phyloP scores from a whole-genome alignment of 2,329 filamentous ascomycete species.

The Geosmithia putterillii region DNA sequence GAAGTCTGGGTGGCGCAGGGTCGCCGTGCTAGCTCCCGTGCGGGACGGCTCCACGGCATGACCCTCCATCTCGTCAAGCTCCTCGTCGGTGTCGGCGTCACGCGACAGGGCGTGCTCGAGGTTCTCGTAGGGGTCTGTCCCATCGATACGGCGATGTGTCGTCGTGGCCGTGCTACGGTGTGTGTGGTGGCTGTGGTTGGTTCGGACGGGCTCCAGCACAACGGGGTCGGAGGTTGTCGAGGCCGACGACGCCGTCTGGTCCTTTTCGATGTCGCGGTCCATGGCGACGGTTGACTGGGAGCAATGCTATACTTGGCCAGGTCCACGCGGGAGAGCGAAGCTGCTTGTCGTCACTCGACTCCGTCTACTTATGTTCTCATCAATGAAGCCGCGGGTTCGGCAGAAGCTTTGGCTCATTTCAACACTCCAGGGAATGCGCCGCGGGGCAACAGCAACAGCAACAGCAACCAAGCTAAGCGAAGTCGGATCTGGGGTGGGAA shows the following conservation, averaged over 20 bases:
- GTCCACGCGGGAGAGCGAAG: not conserved
- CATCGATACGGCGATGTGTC: slow-evolving; percentile 5
- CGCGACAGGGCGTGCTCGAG: slow-evolving; percentile 25
- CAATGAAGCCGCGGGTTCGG: not conserved
- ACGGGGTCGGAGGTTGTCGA: not conserved
- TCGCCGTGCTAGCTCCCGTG: slow-evolving; percentile 25
- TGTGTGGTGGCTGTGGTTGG: slow-evolving; percentile 9
- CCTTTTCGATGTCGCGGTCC: not conserved
- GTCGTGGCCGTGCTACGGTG: slow-evolving; percentile 7
- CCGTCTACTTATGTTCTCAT: too few relatives aligned
- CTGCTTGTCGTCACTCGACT: not conserved
- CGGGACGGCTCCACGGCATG: slow-evolving; percentile 10
- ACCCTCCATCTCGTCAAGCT: slow-evolving; percentile 21
- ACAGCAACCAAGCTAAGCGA: too few relatives aligned
- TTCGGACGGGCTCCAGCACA: slow-evolving; percentile 2
- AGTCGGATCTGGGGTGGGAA: too few relatives aligned
- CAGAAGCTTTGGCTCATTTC: not conserved
- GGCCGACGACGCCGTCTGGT: not conserved
- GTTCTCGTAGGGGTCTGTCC: slow-evolving; percentile 17
- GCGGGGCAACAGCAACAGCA: too few relatives aligned
- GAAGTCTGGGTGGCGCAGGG: slow-evolving; percentile 42
- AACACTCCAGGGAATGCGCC: not conserved
- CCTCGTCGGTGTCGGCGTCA: slow-evolving; percentile 20
- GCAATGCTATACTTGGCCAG: not conserved
- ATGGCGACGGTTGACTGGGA: not conserved